phyloP scores from a whole-genome alignment of 2,329 filamentous ascomycete genomes.

The Monilinia aucupariae region DNA sequence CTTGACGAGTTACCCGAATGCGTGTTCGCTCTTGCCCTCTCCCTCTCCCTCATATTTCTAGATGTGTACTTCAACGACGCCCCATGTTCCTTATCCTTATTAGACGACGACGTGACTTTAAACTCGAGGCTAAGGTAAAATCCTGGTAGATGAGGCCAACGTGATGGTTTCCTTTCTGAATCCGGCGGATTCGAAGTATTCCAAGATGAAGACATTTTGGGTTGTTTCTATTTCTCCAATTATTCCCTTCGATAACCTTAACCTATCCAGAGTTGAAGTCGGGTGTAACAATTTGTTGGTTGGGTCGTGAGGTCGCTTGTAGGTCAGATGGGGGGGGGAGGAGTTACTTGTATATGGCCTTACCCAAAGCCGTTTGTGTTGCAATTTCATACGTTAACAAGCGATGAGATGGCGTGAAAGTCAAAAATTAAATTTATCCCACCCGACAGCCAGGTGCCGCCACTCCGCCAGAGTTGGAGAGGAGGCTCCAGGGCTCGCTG shows the following conservation, averaged over 20 bases:
- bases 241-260: background rate
- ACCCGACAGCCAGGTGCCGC: constrained; percentile 9
- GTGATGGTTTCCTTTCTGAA: background rate
- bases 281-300: background rate
- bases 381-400: background rate
- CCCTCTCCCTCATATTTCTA: constrained; percentile 28
- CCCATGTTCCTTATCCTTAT: constrained; percentile 25
- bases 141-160: constrained; percentile 21
- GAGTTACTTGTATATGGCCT: constrained; percentile 3
- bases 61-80: constrained; percentile 29
- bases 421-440: background rate
- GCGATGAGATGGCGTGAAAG: constrained; percentile 8
- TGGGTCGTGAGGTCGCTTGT: background rate
- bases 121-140: constrained; percentile 32
- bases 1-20: constrained; percentile 4
- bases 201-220: constrained; percentile 6
- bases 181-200: constrained; percentile 17
- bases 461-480: constrained; percentile 14
- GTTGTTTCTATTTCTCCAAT: background rate
- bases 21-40: constrained; percentile 22
- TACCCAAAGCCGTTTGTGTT: background rate
- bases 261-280: background rate
- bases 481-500: constrained; percentile 14
- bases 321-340: background rate
- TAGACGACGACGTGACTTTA: constrained; percentile 29